Evolutionary conservation across 163 green algal genomes (phyloP), one percentile per base, ranked within the genome.

Genomic region (Scenedesmus sp.): DNA sequence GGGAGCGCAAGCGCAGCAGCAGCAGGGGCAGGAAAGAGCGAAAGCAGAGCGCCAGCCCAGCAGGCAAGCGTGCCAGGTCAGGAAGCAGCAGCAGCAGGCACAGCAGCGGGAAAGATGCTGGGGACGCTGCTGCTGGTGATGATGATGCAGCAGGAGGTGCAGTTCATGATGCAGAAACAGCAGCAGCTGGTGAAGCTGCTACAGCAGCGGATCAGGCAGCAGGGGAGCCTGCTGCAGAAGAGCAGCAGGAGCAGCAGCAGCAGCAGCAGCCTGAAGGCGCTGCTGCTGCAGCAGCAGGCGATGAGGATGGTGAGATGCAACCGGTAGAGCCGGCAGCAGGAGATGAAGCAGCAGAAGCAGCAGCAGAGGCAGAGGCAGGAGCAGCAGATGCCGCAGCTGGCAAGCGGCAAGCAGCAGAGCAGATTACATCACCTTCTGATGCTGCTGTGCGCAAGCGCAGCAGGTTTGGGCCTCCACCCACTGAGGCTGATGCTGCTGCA

Each of bases 191-290:
- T 52, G 57, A 62, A 3, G 26, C 8, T 57, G 34, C 55, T 26
- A 59, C 83, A 56, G 83, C 20, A 76, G 83, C 83, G 77, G n/a
- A 77, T 6, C 82, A 73, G 57, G 8, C 62, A 83, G 62, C 13
- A 57, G 59, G 57, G 57, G 1, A 74, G 34, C 2, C 76, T 59
- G 34, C 34, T n/a, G 34, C 9, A 7, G 74, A 56, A 4, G 12
- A 59, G 76, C 76, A 60, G 76, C 76, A 60, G 76, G 26, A n/a
- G 82, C 82, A 87, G 54, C 82, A 87, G 86, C 86, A 90, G 86
- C 16, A 82, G 86, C 54, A 88, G 76, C 76, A 57, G 34, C 76
- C 46, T 59, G 34, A 26, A 59, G 34, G n/a, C n/a, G 76, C 10
- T 57, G 76, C 23, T 59, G 34, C 76, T 84, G 76, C 76, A 18